phyloP scores from a whole-genome alignment of 2,329 filamentous ascomycete species.

The Penicillium aurantiogriseum region DNA sequence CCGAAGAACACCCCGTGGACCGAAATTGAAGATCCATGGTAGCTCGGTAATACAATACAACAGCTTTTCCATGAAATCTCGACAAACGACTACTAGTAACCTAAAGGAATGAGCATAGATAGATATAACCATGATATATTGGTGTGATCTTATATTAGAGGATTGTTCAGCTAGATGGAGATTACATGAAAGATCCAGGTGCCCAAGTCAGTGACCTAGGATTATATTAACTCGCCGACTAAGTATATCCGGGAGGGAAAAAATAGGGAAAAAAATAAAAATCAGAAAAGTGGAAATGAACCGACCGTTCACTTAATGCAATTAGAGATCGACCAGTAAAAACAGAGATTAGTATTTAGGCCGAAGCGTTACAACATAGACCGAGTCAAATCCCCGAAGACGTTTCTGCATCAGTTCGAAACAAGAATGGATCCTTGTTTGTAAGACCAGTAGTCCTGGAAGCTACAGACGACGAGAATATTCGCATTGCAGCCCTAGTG shows the following conservation, averaged over 20 bases:
- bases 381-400: not conserved
- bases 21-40: conserved; percentile 1
- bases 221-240: not conserved
- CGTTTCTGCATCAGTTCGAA: conserved; percentile 6
- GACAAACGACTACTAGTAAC: not conserved
- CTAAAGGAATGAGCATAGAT: not conserved
- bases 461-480: not conserved
- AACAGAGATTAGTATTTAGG: not conserved
- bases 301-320: not conserved
- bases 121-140: not conserved
- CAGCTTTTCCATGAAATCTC: not conserved
- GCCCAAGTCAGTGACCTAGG: not conserved
- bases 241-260: not conserved
- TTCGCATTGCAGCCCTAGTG: conserved; percentile 1
- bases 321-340: not conserved
- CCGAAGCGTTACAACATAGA: not conserved
- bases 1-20: not conserved
- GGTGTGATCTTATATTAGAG: not conserved
- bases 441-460: not conserved
- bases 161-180: not conserved
- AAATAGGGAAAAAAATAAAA: not conserved
- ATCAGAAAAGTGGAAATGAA: not conserved
- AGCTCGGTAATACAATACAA: not conserved
- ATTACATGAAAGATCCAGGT: not conserved
- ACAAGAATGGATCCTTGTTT: conserved; percentile 10